These are phyloP conservation scores for Dendrobium officinale DNA, from an alignment of 106 monocot genomes.

Conservation along the genomic window DNA sequence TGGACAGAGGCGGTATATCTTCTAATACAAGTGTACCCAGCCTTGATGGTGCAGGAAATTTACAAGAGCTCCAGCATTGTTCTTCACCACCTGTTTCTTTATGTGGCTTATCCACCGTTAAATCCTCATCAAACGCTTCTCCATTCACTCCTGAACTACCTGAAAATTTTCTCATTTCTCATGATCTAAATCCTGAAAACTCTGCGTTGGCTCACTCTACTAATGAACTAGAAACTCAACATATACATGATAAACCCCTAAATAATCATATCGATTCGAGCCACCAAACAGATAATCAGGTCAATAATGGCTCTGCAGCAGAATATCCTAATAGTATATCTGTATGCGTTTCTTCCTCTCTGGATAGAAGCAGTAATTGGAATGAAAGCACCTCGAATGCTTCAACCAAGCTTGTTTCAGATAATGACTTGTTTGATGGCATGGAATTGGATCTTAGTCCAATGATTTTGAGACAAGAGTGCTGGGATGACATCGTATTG, in stretches of 20 bases:
- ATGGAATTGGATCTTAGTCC: slow-evolving; percentile 44
- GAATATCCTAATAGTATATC: neutral
- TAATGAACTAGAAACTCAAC: too few species aligned
- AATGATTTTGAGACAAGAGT: slow-evolving; percentile 8
- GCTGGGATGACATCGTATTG: slow-evolving; percentile 43
- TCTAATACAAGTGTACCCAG: neutral
- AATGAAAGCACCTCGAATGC: slow-evolving; percentile 9
- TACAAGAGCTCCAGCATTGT: slow-evolving; percentile 9
- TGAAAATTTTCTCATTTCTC: neutral
- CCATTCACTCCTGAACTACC: neutral
- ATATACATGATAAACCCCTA: neutral
- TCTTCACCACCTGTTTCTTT: slow-evolving; percentile 6
- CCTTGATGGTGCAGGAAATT: slow-evolving; percentile 7
- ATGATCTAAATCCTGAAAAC: slow-evolving; percentile 2
- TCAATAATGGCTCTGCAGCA: neutral
- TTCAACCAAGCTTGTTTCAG: slow-evolving; percentile 2
- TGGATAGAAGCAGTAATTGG: neutral
- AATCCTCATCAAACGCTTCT: neutral
- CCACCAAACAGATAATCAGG: neutral
- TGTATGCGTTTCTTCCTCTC: slow-evolving; percentile 8
- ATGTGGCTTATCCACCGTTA: slow-evolving; percentile 4
- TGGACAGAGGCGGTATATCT: neutral
- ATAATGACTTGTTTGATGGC: slow-evolving; percentile 46
- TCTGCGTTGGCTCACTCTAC: neutral
- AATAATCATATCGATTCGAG: neutral